Evolutionary conservation across 495 filamentous ascomycete genomes (phyloP).

Genomic region (Hypomontagnella submonticulosa): DNA sequence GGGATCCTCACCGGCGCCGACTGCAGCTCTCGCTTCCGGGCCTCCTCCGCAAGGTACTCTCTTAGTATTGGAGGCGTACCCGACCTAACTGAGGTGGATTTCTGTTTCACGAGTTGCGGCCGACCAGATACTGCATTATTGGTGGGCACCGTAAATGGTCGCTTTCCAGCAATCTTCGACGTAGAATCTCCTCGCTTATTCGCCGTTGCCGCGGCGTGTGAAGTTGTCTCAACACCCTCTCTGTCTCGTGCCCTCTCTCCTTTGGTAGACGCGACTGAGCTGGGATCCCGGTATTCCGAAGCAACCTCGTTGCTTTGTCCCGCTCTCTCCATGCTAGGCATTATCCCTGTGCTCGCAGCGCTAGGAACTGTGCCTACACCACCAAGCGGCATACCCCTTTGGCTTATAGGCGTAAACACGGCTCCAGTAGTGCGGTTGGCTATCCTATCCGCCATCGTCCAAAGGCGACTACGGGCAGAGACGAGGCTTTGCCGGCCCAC

Average conservation of each 20-base stretch:
- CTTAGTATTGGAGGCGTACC: neutral
- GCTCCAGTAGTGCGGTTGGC: neutral
- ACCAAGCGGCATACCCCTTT: neutral
- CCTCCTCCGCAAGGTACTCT: constrained; percentile 4
- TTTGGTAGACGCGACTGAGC: neutral
- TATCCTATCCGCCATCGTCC: too few relatives aligned
- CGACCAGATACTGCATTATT: neutral
- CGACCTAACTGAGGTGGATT: neutral
- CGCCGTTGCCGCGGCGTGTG: neutral
- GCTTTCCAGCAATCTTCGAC: neutral
- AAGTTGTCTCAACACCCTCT: neutral
- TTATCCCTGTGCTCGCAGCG: neutral
- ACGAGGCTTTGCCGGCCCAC: constrained; percentile 21
- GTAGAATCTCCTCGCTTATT: neutral
- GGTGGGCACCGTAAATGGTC: neutral
- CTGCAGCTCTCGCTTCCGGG: constrained; percentile 10
- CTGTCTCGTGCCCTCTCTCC: neutral
- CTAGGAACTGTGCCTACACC: neutral
- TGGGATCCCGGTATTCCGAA: neutral
- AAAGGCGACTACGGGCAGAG: neutral
- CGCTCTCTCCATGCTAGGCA: neutral
- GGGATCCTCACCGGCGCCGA: constrained; percentile 5
- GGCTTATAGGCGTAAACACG: neutral
- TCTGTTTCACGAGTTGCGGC: neutral
- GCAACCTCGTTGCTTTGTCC: neutral